Evolutionary conservation across 805 yeast species (phyloP), one percentile per base, ranked within the genome.

Genomic region (Cyberlindnera lachancei): DNA sequence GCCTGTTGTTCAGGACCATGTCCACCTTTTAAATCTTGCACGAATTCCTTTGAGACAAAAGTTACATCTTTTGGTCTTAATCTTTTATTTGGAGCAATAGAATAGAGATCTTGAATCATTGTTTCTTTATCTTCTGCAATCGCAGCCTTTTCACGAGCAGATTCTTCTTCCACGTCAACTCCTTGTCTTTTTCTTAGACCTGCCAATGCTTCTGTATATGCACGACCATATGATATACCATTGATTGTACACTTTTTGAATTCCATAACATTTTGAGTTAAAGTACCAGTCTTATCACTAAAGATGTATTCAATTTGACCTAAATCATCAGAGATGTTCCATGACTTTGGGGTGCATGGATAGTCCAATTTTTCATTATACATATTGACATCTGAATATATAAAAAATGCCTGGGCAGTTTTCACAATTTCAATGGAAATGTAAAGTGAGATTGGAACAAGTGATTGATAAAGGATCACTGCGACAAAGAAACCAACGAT

Each of bases 231-330:
- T 12, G 77, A 64, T 15, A 66, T 61, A 29, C 92, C 92, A 48
- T 73, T 74, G 33, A 83, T 75, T 4, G 92, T 75, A 55, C 86
- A 76, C 52, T 82, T 83, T 45, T 81, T 83, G 56, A 79, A 82
- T 51, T 83, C 92, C 94, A 83, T 83, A 18, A 82, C 73, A 50
- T 82, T 82, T 52, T 82, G 92, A 2, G 94, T 82, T 46, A 82
- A 58, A 1, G 94, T 82, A 40, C 94, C 94, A 1, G 94, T 82
- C 52, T 82, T 82, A 58, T 82, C 94, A 58, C 86, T 77, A 55
- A 83, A 83, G 30, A 83, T 74, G 51, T 83, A 83, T 52, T 83
- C 94, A 42, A 83, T 78, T 55, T 83, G 94, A 20, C 94, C 94
- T 46, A 83, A 61, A 56, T 83, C 94, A 63, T 83, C 94, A 3